Conservation (phyloP, 306 rosid species). For the Cucumis cinereus region DNA sequence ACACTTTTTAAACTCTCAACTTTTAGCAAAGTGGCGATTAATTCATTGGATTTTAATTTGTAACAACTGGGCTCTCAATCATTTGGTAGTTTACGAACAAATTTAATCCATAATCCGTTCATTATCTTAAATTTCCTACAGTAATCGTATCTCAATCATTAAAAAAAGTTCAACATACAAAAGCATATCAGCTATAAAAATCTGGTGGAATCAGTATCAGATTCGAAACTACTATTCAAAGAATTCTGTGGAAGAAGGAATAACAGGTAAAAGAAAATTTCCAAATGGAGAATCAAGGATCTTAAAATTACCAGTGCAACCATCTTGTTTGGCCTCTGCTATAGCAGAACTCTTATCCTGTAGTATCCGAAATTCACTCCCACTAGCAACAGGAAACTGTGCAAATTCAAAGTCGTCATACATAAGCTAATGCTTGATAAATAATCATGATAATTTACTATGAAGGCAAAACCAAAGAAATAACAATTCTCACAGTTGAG, state of each 20-base stretch:
- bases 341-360: constrained; percentile 35
- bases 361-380: constrained; percentile 19
- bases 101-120: not conserved
- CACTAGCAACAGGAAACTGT: constrained; percentile 19
- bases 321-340: constrained; percentile 42
- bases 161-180: not conserved
- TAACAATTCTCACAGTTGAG: not conserved
- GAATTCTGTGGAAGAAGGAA: constrained; percentile 36
- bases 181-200: not conserved
- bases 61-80: not conserved
- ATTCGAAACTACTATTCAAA: constrained; percentile 13
- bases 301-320: constrained; percentile 44
- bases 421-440: not conserved
- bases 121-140: not conserved
- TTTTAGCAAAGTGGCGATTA: not conserved
- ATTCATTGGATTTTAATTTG: not conserved
- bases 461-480: not conserved
- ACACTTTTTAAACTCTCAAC: not conserved
- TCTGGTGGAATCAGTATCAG: not conserved
- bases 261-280: constrained; percentile 44
- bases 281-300: constrained; percentile 44
- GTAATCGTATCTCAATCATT: not conserved
- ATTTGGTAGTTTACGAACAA: not conserved
- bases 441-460: not conserved
- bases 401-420: not conserved